A percentile compares a stretch with the other conserved stretches of the same genome.
phyloP scores from a whole-genome alignment of 1,284 basidiomycete species.

The Termitomyces sp. region DNA sequence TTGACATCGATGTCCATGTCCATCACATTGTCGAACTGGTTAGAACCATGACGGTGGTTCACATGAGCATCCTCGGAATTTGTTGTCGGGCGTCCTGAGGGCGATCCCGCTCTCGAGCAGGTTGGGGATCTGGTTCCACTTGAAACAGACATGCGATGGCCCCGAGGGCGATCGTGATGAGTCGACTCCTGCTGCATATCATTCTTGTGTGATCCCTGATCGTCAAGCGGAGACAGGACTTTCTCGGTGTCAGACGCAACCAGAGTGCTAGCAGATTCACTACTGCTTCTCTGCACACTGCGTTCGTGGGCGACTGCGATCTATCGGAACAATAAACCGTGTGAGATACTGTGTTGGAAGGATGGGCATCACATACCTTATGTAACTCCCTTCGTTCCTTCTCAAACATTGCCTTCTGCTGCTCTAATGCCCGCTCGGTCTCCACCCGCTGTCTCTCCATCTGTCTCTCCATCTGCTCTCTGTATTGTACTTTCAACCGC shows the following conservation, averaged over 20 bases:
- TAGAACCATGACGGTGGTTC: neutral
- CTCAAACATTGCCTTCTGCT: conserved; percentile 9
- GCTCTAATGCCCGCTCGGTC: conserved; percentile 3
- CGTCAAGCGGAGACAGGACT: neutral
- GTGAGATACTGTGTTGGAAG: neutral
- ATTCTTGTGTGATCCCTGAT: neutral
- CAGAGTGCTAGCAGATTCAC: conserved; percentile 7
- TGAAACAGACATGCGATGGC: neutral
- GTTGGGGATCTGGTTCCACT: neutral
- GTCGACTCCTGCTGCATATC: neutral
- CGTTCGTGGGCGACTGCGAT: conserved; percentile 3
- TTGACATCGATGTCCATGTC: neutral
- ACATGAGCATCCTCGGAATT: neutral
- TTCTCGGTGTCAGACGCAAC: conserved; percentile 5
- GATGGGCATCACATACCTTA: conserved; percentile 5
- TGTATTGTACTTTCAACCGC: conserved; percentile 9
- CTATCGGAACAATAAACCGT: neutral
- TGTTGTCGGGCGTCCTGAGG: neutral
- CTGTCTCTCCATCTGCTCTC: conserved; percentile 9
- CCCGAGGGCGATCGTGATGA: neutral
- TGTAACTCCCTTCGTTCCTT: conserved; percentile 11
- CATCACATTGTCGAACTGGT: neutral
- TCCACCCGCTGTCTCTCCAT: conserved; percentile 4
- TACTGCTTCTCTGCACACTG: neutral
- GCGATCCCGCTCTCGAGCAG: neutral